Percentiles rank a stretch among this genome's conserved stretches.
These are phyloP conservation scores for Cordyceps farinosa DNA, from an alignment of 2,329 filamentous ascomycete species.

Conservation along the genomic window DNA sequence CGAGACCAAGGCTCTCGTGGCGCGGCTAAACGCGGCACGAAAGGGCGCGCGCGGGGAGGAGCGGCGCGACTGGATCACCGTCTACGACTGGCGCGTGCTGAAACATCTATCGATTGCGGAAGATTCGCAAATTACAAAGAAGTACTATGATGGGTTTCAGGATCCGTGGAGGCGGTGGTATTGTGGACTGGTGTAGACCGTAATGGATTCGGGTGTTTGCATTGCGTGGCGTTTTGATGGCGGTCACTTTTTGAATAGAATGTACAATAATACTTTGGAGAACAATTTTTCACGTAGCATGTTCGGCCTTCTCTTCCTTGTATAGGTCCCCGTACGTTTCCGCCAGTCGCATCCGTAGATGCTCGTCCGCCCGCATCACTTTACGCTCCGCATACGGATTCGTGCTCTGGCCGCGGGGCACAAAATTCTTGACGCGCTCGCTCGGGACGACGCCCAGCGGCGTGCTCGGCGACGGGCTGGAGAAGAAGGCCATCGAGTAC, in stretches of 20 bases:
- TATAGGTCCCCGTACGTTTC: constrained; percentile 58
- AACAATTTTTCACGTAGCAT: neutral
- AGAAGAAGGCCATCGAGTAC: constrained; percentile 68
- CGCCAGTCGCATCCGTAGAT: constrained; percentile 57
- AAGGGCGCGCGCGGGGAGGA: constrained; percentile 26
- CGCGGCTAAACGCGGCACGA: constrained; percentile 30
- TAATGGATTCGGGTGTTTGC: neutral
- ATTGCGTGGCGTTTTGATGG: neutral
- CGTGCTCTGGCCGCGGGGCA: constrained; percentile 30
- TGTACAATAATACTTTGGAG: neutral
- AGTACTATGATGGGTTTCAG: constrained; percentile 33
- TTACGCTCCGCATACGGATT: constrained; percentile 51
- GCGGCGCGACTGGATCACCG: constrained; percentile 35
- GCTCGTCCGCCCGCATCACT: constrained; percentile 61
- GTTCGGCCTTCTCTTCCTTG: constrained; percentile 30
- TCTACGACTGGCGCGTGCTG: constrained; percentile 48
- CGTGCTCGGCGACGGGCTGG: constrained; percentile 55
- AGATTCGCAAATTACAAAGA: constrained; percentile 27
- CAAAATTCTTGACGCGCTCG: constrained; percentile 46
- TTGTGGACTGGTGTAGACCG: constrained; percentile 37
- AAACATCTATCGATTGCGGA: constrained; percentile 40
- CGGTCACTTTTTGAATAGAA: neutral
- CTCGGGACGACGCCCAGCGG: constrained; percentile 58
- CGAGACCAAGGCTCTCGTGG: constrained; percentile 33
- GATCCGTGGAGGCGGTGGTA: constrained; percentile 45